Percentiles rank a stretch among this genome's conserved stretches.
Conservation (phyloP, 1,139 yeast genomes). For the Magnusiomyces ingens region DNA sequence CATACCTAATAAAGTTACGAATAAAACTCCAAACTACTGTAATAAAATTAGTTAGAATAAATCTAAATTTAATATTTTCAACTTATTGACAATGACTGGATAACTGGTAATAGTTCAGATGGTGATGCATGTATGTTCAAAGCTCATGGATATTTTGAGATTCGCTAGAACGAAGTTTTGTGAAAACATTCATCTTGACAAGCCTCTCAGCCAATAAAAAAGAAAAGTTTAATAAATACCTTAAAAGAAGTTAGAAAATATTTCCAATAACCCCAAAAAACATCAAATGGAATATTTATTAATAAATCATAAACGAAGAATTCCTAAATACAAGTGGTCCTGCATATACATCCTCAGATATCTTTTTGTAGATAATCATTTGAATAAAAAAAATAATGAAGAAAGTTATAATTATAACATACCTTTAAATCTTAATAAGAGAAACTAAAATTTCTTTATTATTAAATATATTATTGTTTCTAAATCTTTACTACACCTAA, state of each 20-base stretch:
- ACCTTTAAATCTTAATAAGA: background rate
- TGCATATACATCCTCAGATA: constrained; percentile 61
- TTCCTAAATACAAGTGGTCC: constrained; percentile 53
- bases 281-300: background rate
- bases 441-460: too few relatives aligned
- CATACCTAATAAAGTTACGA: background rate
- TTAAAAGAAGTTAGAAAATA: background rate
- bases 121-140: constrained; percentile 83
- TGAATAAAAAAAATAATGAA: constrained; percentile 12
- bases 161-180: constrained; percentile 20
- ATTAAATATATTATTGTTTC: too few relatives aligned
- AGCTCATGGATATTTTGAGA: constrained; percentile 46
- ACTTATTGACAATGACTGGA: too few relatives aligned
- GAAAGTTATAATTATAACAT: background rate
- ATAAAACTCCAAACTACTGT: background rate
- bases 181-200: constrained; percentile 33
- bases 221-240: constrained; percentile 1
- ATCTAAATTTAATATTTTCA: too few relatives aligned
- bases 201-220: constrained; percentile 4
- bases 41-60: too few relatives aligned
- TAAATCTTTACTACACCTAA: too few relatives aligned
- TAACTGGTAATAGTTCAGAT: constrained; percentile 44
- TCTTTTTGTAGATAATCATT: constrained; percentile 21
- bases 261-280: background rate
- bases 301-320: constrained; percentile 56